phyloP scores from a whole-genome alignment of 2,329 filamentous ascomycete genomes.

The Cytospora piceicola region DNA sequence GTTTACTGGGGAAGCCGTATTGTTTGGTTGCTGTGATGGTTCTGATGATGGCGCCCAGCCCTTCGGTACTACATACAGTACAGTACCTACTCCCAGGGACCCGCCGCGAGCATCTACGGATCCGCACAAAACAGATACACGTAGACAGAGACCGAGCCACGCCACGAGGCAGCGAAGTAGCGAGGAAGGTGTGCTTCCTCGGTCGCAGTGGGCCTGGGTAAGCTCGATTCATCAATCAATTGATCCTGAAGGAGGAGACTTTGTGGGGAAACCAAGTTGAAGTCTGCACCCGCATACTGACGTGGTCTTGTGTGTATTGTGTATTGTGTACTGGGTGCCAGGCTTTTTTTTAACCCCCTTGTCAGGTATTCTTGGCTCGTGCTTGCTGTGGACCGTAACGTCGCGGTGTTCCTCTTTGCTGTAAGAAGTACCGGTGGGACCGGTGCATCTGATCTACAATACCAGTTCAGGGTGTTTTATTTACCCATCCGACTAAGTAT shows the following conservation, averaged over 20 bases:
- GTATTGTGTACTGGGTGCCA: too few species aligned
- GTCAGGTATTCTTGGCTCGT: too few species aligned
- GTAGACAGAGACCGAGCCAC: not conserved
- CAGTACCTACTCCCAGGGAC: not conserved
- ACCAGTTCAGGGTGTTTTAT: too few species aligned
- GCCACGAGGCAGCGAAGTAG: not conserved
- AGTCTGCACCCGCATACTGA: not conserved
- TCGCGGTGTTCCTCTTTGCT: too few species aligned
- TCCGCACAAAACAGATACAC: not conserved
- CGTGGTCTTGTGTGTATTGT: not conserved
- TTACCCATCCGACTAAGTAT: too few species aligned
- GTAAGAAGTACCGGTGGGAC: too few species aligned
- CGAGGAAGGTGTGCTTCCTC: not conserved
- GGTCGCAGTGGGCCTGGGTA: not conserved
- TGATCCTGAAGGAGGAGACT: not conserved
- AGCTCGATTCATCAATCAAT: not conserved
- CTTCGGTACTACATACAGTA: not conserved
- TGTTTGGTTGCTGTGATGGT: not conserved
- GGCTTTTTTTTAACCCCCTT: too few species aligned
- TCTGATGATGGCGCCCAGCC: conserved; percentile 1
- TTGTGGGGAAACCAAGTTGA: not conserved
- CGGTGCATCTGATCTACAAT: too few species aligned
- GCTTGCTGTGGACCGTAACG: too few species aligned
- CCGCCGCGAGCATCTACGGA: not conserved
- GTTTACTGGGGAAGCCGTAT: conserved; percentile 2